Evolutionary conservation across 306 rosid genomes (phyloP).

Genomic region (Vicia faba): DNA sequence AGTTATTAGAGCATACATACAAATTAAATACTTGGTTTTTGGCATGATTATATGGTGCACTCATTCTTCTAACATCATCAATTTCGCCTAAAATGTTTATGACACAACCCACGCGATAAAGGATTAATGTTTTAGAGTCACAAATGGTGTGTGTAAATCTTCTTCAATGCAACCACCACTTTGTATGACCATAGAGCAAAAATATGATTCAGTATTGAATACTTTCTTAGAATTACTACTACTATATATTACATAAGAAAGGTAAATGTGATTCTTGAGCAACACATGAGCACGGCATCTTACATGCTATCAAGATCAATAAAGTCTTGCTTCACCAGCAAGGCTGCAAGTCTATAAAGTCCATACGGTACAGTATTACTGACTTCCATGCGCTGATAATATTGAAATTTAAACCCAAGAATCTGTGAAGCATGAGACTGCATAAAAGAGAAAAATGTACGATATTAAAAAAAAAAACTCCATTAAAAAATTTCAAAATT

Average conservation of each 20-base stretch:
- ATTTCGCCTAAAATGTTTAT: slow-evolving; percentile 7
- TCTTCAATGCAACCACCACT: slow-evolving; percentile 6
- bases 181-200: slow-evolving; percentile 25
- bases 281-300: slow-evolving; percentile 38
- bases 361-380: slow-evolving; percentile 80
- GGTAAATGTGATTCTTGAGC: slow-evolving; percentile 19
- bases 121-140: neutral
- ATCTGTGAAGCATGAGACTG: slow-evolving; percentile 99
- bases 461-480: slow-evolving; percentile 3
- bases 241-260: slow-evolving; percentile 11
- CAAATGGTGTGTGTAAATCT: slow-evolving; percentile 6
- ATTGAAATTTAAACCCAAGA: slow-evolving; percentile 95
- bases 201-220: neutral
- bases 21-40: slow-evolving; percentile 22
- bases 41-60: slow-evolving; percentile 25
- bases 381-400: slow-evolving; percentile 97
- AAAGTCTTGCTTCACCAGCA: slow-evolving; percentile 89
- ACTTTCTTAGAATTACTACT: neutral
- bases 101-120: slow-evolving; percentile 5
- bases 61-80: slow-evolving; percentile 13
- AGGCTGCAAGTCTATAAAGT: slow-evolving; percentile 86
- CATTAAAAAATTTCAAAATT: neutral
- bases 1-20: neutral
- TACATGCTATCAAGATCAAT: slow-evolving; percentile 96
- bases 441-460: slow-evolving; percentile 41